Evolutionary conservation across 352 stramenopile genomes (phyloP).

Genomic region (Aphanomyces invadans): DNA sequence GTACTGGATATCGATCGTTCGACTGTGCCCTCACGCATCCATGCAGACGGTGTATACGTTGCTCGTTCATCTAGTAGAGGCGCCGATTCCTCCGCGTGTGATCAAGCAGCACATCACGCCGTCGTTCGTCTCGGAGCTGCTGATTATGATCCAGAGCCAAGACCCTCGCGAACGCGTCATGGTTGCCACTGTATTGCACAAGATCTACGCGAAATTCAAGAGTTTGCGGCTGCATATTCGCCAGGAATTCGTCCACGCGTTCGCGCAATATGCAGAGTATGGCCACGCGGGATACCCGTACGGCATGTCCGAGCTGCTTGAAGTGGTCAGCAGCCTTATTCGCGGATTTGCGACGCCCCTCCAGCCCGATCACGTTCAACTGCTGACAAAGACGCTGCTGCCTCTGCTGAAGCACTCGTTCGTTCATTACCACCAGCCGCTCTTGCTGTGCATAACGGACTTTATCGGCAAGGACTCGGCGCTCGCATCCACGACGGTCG

Average conservation of each 20-base stretch:
- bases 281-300: neutral
- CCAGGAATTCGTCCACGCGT: neutral
- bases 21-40: neutral
- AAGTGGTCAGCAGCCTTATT: slow-evolving; percentile 8
- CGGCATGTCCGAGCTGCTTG: slow-evolving; percentile 7
- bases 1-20: no score
- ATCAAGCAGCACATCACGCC: slow-evolving; percentile 11
- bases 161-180: slow-evolving; percentile 3
- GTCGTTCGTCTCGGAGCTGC: neutral
- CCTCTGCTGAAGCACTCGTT: slow-evolving; percentile 9
- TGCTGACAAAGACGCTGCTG: slow-evolving; percentile 10
- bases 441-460: slow-evolving; percentile 8
- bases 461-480: slow-evolving; percentile 5
- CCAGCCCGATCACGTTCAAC: neutral
- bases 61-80: neutral
- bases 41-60: neutral
- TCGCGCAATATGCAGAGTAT: slow-evolving; percentile 10
- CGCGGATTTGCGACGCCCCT: slow-evolving; percentile 17
- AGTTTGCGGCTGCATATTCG: slow-evolving; percentile 3
- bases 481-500: neutral
- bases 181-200: slow-evolving; percentile 7
- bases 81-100: slow-evolving; percentile 11
- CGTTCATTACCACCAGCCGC: slow-evolving; percentile 8
- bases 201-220: slow-evolving; percentile 22
- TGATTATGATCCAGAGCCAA: slow-evolving; percentile 6